Percentiles rank a stretch among this genome's conserved stretches.
Evolutionary conservation across 495 filamentous ascomycete species (phyloP).

Genomic region (Talaromyces liani): DNA sequence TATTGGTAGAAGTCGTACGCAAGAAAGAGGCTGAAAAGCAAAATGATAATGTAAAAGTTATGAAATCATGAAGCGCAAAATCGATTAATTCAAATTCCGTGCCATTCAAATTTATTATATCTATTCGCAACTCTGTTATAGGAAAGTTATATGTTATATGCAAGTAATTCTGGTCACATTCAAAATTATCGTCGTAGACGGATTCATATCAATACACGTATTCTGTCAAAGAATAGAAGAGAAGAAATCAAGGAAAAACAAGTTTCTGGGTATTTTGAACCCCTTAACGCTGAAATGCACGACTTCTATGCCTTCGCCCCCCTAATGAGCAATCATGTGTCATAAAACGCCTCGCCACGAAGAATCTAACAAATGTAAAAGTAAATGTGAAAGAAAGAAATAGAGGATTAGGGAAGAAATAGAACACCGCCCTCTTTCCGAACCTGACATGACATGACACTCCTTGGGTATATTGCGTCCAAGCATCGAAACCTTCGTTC

Average conservation of each 20-base stretch:
- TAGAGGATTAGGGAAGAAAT: background rate
- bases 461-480: background rate
- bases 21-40: background rate
- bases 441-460: background rate
- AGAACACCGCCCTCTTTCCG: background rate
- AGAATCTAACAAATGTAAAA: slow-evolving; percentile 12
- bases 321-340: background rate
- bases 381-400: slow-evolving; percentile 11
- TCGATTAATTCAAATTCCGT: background rate
- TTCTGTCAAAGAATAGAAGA: background rate
- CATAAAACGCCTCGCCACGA: background rate
- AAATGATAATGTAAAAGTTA: background rate
- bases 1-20: slow-evolving; percentile 15
- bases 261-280: background rate
- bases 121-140: too few relatives aligned
- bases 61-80: background rate
- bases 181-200: background rate
- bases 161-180: background rate
- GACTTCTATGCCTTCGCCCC: background rate
- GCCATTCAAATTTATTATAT: background rate
- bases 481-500: background rate
- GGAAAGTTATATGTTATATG: background rate
- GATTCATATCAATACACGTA: background rate
- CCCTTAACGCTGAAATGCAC: slow-evolving; percentile 1
- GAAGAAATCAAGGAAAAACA: background rate